Evolutionary conservation across 805 yeast species (phyloP), one percentile per base, ranked within the genome.

Genomic region (Hyphopichia homilentoma): DNA sequence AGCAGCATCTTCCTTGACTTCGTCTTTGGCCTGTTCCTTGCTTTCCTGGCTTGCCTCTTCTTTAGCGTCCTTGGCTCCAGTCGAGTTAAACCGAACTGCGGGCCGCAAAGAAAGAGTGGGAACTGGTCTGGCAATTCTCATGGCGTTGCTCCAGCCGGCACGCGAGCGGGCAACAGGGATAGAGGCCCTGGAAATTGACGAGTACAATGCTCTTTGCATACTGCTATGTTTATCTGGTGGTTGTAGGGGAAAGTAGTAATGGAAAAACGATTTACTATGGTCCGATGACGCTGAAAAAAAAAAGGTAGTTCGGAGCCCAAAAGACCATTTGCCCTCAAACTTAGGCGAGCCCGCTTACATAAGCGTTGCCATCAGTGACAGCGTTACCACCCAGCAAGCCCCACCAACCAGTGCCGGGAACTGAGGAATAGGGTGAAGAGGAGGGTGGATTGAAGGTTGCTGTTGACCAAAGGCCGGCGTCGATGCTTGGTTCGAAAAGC

Each of bases 11-110:
- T 39, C 36, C 15, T 35, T 37, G 7, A 38, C 35, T 29, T 26
- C 29, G 16, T 18, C 30, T 27, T 27, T 27, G 22, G 22, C 22
- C 11, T 20, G 32, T 21, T 35, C 34, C 9, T 25, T 30, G 17
- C 30, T 18, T 15, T 25, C 32, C 16, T 37, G 33, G 15, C 34
- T 29, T 11, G 21, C 20, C 5, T 22, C 36, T 15, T 36, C 35
- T 21, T 38, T 30, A 11, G 26, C 25, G n/a, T n/a, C n/a, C n/a
- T n/a, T n/a, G n/a, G 48, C 44, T 12, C 45, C 46, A 27, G 43
- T 43, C 21, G 51, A 39, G 41, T 36, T 39, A 30, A 47, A 44
- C 36, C 54, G 49, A 16, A 37, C 16, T 7, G 20, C 29, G 18
- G 17, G 7, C 17, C 29, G 16, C 15, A n/a, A n/a, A n/a, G n/a